These are phyloP conservation scores for Coemansia sp. DNA, from an alignment of 192 early-diverging fungal species.

Conservation along the genomic window DNA sequence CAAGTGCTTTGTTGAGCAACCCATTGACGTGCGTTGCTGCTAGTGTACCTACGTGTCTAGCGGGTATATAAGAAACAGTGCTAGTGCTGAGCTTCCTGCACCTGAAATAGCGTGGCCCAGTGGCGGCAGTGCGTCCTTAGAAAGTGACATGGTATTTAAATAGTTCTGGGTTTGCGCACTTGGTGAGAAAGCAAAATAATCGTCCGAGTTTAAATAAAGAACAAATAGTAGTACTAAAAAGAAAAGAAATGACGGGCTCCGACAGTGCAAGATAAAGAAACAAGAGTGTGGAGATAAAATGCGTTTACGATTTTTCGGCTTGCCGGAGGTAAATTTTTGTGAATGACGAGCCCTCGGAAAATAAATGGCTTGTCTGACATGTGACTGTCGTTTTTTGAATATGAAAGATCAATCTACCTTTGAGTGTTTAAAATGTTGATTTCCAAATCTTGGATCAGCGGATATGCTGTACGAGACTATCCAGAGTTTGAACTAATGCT, in stretches of 20 bases:
- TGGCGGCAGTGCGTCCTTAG: constrained; percentile 66
- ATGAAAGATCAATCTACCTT: not conserved
- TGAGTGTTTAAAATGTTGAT: no score
- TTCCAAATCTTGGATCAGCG: not conserved
- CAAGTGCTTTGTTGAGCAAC: not conserved
- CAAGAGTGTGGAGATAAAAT: not conserved
- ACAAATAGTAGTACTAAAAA: not conserved
- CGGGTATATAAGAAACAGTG: constrained; percentile 88
- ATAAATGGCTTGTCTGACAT: constrained; percentile 1
- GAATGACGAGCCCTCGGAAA: not conserved
- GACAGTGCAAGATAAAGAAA: not conserved
- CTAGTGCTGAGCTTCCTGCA: constrained; percentile 86
- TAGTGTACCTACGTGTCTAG: constrained; percentile 68
- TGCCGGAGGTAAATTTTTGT: not conserved
- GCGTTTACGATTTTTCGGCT: not conserved
- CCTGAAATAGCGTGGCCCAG: constrained; percentile 92
- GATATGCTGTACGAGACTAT: no score
- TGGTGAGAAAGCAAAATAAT: no score
- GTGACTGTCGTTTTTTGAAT: constrained; percentile 4
- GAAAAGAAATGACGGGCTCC: not conserved
- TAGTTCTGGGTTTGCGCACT: not conserved
- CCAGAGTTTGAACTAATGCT: no score
- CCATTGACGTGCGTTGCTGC: not conserved
- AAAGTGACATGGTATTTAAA: constrained; percentile 19
- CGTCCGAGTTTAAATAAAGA: not conserved